Percentiles rank a stretch among this genome's conserved stretches.
Conservation (phyloP, 345 rosid species). For the Pseudoturritis turrita region DNA sequence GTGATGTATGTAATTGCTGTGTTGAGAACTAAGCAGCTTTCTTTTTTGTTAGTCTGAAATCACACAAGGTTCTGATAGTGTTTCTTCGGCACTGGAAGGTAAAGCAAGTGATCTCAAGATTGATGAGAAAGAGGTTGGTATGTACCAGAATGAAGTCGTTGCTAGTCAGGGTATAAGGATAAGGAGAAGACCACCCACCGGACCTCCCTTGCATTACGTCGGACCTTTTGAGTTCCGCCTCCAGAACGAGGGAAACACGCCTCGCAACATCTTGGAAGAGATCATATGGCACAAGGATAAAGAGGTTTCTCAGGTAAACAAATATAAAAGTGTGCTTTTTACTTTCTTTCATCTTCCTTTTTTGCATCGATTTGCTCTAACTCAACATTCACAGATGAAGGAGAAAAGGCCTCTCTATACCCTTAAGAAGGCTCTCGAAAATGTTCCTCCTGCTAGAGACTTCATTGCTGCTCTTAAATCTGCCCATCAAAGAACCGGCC, state of each 20-base stretch:
- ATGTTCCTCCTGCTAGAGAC: slow-evolving; percentile 67
- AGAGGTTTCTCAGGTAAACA: slow-evolving; percentile 71
- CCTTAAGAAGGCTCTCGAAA: slow-evolving; percentile 51
- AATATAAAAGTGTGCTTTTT: not conserved
- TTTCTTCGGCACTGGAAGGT: slow-evolving; percentile 30
- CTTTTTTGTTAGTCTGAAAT: slow-evolving; percentile 38
- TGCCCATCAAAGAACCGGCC: slow-evolving; percentile 59
- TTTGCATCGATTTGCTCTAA: not conserved
- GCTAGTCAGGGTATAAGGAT: slow-evolving; percentile 77
- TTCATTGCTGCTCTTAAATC: slow-evolving; percentile 77
- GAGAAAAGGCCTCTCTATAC: slow-evolving; percentile 52
- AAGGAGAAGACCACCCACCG: slow-evolving; percentile 65
- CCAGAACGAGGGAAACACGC: slow-evolving; percentile 75
- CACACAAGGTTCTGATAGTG: slow-evolving; percentile 32
- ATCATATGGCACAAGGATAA: slow-evolving; percentile 82
- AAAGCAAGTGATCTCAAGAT: slow-evolving; percentile 40
- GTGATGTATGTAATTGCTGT: too few species aligned
- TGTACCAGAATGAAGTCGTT: slow-evolving; percentile 69
- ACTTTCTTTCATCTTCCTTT: not conserved
- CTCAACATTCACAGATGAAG: slow-evolving; percentile 45
- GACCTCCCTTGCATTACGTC: slow-evolving; percentile 82
- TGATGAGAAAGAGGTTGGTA: slow-evolving; percentile 65
- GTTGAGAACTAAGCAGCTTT: slow-evolving; percentile 2
- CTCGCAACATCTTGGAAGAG: slow-evolving; percentile 85
- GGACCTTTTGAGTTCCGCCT: slow-evolving; percentile 88